Percentiles rank a stretch among this genome's conserved stretches.
phyloP scores from a whole-genome alignment of 768 basidiomycete genomes.

The Tylopilus balloui region DNA sequence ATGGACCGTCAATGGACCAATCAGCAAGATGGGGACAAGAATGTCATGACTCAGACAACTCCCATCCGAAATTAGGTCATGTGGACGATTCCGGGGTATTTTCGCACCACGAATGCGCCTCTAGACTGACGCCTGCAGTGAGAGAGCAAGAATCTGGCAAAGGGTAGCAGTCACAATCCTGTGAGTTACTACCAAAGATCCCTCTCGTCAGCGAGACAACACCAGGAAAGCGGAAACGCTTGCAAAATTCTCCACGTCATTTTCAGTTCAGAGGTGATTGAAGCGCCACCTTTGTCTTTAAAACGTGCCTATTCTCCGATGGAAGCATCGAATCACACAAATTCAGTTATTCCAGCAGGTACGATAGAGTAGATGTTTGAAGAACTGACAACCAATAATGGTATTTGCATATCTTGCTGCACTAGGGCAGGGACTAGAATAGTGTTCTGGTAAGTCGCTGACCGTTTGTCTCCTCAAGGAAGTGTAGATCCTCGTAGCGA shows the following conservation, averaged over 20 bases:
- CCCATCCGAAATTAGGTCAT: neutral
- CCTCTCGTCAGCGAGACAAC: neutral
- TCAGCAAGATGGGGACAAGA: neutral
- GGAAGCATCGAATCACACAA: neutral
- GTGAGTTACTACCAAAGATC: neutral
- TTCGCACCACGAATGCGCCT: no score
- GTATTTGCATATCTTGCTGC: no score
- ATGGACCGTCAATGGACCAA: neutral
- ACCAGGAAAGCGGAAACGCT: neutral
- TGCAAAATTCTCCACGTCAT: no score
- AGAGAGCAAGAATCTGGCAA: no score
- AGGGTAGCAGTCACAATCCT: neutral
- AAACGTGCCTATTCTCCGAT: no score
- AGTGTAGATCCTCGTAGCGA: no score
- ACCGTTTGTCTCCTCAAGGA: no score
- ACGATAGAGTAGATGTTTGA: neutral
- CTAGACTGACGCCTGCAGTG: no score
- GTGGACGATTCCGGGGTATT: neutral
- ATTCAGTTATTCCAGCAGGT: neutral
- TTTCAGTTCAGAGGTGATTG: no score
- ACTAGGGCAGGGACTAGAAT: no score
- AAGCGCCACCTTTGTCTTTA: no score
- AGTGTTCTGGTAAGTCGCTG: no score
- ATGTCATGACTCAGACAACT: neutral
- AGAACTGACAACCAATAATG: neutral